phyloP scores from a whole-genome alignment of 371 early-diverging fungal species.

The Nematocida ironsii region DNA sequence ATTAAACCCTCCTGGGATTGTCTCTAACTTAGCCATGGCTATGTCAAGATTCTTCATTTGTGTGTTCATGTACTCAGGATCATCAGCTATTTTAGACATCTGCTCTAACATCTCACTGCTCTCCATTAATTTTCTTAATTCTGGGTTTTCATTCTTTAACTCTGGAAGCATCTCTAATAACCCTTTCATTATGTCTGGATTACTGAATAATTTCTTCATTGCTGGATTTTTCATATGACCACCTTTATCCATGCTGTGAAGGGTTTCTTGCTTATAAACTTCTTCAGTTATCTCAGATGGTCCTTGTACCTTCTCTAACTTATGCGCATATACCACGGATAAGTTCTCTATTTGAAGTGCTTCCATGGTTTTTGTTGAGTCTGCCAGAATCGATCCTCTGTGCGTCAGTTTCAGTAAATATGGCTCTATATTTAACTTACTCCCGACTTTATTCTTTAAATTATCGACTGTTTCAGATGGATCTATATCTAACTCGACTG shows the following conservation, averaged over 20 bases:
- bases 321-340: conserved; percentile 55
- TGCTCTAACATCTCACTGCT: conserved; percentile 66
- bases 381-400: conserved; percentile 58
- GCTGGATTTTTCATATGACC: conserved; percentile 60
- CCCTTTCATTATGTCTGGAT: conserved; percentile 66
- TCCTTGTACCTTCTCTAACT: conserved; percentile 15
- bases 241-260: neutral
- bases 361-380: conserved; percentile 55
- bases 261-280: conserved; percentile 22
- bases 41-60: conserved; percentile 70
- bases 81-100: conserved; percentile 64
- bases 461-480: conserved; percentile 55
- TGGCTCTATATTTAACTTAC: conserved; percentile 40
- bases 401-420: conserved; percentile 48
- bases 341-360: conserved; percentile 49
- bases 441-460: conserved; percentile 62
- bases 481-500: conserved; percentile 50
- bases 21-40: conserved; percentile 70
- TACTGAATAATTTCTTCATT: conserved; percentile 67
- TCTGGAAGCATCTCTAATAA: conserved; percentile 68
- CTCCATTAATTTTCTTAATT: conserved; percentile 66
- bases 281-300: conserved; percentile 37
- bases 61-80: conserved; percentile 69
- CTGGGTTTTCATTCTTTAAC: conserved; percentile 67
- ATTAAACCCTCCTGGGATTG: conserved; percentile 70